A percentile compares a stretch with the other conserved stretches of the same genome.
phyloP scores from a whole-genome alignment of 352 stramenopile species.

The Phytophthora pinifolia region DNA sequence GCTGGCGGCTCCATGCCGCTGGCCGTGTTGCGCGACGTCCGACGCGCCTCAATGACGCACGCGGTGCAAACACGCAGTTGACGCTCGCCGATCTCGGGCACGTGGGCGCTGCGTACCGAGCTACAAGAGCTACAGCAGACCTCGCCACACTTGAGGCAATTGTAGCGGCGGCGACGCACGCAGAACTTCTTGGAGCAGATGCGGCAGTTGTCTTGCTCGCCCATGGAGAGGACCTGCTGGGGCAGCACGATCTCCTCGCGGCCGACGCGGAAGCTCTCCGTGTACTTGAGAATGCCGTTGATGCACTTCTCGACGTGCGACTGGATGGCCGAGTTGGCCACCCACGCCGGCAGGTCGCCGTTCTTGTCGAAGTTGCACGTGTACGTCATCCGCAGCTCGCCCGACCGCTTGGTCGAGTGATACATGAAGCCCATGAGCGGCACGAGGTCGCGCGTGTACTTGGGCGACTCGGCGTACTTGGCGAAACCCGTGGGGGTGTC shows the following conservation, averaged over 20 bases:
- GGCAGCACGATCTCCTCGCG: constrained; percentile 75
- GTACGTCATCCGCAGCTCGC: constrained; percentile 86
- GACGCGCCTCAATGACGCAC: constrained; percentile 72
- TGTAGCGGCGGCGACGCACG: constrained; percentile 70
- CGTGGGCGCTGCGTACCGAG: constrained; percentile 55
- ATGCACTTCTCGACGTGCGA: constrained; percentile 88
- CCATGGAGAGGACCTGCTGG: constrained; percentile 76
- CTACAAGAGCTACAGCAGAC: constrained; percentile 81
- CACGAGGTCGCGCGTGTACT: constrained; percentile 73
- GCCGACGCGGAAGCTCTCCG: constrained; percentile 69
- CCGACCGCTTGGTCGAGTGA: constrained; percentile 75
- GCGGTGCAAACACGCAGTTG: constrained; percentile 79
- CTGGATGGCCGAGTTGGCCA: constrained; percentile 83
- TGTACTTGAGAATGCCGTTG: constrained; percentile 87
- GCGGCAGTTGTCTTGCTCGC: constrained; percentile 66
- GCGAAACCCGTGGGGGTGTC: constrained; percentile 57
- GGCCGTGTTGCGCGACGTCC: constrained; percentile 42
- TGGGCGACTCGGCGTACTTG: constrained; percentile 54
- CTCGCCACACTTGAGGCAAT: constrained; percentile 85
- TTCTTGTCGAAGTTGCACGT: constrained; percentile 89
- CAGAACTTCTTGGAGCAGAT: constrained; percentile 81
- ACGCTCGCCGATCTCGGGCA: constrained; percentile 72
- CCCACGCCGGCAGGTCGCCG: constrained; percentile 78
- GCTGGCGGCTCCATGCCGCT: constrained; percentile 14
- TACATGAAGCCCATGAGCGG: constrained; percentile 89